Conservation (phyloP, 164 flowering plant genomes). For the Litsea cubeba region DNA sequence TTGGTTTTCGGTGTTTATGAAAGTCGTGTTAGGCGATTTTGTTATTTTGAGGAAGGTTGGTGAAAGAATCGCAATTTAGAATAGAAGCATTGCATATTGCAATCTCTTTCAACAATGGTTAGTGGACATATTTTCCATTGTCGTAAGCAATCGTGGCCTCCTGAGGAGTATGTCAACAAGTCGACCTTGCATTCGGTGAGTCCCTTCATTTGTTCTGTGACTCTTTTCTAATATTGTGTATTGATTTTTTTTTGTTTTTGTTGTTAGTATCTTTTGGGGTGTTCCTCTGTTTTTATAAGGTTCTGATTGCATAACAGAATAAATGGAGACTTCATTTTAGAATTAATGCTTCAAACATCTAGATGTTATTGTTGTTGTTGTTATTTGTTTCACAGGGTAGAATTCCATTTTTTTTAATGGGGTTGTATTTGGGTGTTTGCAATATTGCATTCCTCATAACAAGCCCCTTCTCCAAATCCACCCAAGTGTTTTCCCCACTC, state of each 20-base stretch:
- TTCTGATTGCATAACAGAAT: not conserved
- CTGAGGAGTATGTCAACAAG: constrained; percentile 68
- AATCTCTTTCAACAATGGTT: constrained; percentile 36
- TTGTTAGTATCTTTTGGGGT: not conserved
- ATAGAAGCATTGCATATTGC: not conserved
- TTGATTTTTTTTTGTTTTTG: not conserved
- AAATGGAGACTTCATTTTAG: not conserved
- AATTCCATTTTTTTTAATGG: not conserved
- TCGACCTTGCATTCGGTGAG: constrained; percentile 67
- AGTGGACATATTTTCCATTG: constrained; percentile 57
- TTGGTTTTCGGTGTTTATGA: not conserved
- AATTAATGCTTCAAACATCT: not conserved
- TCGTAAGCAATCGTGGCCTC: constrained; percentile 84
- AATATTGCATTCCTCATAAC: not conserved
- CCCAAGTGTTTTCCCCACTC: not conserved
- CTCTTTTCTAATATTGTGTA: too few species aligned
- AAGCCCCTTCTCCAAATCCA: not conserved
- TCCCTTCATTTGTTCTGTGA: not conserved
- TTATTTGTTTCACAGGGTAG: not conserved
- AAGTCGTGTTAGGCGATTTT: not conserved
- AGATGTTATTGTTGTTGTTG: not conserved
- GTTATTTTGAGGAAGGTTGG: not conserved
- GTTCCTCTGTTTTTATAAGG: not conserved
- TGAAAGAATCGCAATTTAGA: too few species aligned
- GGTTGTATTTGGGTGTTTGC: not conserved